Conservation (phyloP, 805 yeast genomes). For the Pichia cabralensis region DNA sequence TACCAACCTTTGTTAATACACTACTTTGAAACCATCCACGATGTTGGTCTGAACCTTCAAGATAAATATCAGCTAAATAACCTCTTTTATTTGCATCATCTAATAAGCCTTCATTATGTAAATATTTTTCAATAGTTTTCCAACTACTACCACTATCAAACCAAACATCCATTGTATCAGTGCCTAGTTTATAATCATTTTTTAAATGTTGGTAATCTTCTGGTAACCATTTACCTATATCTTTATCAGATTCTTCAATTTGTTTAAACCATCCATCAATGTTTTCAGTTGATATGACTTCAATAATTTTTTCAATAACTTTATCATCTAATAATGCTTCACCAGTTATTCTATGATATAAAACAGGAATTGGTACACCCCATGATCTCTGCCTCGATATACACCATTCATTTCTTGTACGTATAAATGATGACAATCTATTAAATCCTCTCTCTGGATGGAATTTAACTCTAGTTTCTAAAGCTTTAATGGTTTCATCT, state of each 20-base stretch:
- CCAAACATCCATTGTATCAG: slow-evolving; percentile 98
- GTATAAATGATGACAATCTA: slow-evolving; percentile 63
- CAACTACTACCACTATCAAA: slow-evolving; percentile 95
- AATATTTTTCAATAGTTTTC: slow-evolving; percentile 44
- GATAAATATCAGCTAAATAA: slow-evolving; percentile 65
- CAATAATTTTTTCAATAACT: slow-evolving; percentile 48
- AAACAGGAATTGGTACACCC: slow-evolving; percentile 97
- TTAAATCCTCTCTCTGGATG: slow-evolving; percentile 64
- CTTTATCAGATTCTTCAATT: slow-evolving; percentile 13
- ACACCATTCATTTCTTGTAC: slow-evolving; percentile 90
- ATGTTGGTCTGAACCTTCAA: slow-evolving; percentile 98
- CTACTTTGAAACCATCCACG: slow-evolving; percentile 99
- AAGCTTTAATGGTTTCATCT: slow-evolving; percentile 44
- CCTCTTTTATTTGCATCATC: slow-evolving; percentile 27
- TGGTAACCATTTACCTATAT: slow-evolving; percentile 69
- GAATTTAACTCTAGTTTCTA: slow-evolving; percentile 52
- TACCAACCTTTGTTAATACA: slow-evolving; percentile 63
- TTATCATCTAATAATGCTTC: slow-evolving; percentile 51
- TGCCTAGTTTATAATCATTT: slow-evolving; percentile 46
- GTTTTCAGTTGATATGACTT: slow-evolving; percentile 46
- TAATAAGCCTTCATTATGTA: slow-evolving; percentile 25
- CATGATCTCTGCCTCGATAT: slow-evolving; percentile 91
- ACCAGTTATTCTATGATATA: slow-evolving; percentile 53
- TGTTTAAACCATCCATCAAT: slow-evolving; percentile 69
- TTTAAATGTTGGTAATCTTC: slow-evolving; percentile 33